phyloP scores from a whole-genome alignment of 805 yeast species.

The Candida boidinii region DNA sequence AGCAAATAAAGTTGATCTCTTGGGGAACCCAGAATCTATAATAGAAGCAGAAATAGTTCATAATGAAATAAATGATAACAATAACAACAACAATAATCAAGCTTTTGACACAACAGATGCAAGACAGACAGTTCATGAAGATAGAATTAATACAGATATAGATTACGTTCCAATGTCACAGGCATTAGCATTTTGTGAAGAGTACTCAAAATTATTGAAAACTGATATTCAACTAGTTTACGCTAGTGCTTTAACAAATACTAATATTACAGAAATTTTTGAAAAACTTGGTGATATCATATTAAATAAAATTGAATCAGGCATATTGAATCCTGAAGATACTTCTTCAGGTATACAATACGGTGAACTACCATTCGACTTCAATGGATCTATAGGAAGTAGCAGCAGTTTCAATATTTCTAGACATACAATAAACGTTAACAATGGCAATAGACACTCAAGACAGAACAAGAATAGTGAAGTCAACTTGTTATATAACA shows the following conservation, averaged over 20 bases:
- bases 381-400: slow-evolving; percentile 7
- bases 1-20: slow-evolving; percentile 27
- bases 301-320: slow-evolving; percentile 37
- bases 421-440: too few relatives aligned
- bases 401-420: too few relatives aligned
- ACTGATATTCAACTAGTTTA: slow-evolving; percentile 28
- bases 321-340: slow-evolving; percentile 38
- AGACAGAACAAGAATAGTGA: too few relatives aligned
- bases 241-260: slow-evolving; percentile 33
- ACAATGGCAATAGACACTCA: too few relatives aligned
- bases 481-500: too few relatives aligned
- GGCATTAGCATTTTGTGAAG: slow-evolving; percentile 22
- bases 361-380: slow-evolving; percentile 23
- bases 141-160: slow-evolving; percentile 7
- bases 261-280: slow-evolving; percentile 33
- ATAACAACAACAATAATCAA: too few relatives aligned
- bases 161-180: slow-evolving; percentile 24
- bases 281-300: slow-evolving; percentile 29
- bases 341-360: slow-evolving; percentile 40
- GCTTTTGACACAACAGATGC: too few relatives aligned
- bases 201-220: slow-evolving; percentile 15
- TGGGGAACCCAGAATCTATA: too few relatives aligned
- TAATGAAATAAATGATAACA: too few relatives aligned
- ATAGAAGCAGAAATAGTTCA: background rate
- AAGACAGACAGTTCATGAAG: too few relatives aligned